A percentile compares a stretch with the other conserved stretches of the same genome.
phyloP scores from a whole-genome alignment of 2,329 filamentous ascomycete species.

The Plenodomus tracheiphilus region DNA sequence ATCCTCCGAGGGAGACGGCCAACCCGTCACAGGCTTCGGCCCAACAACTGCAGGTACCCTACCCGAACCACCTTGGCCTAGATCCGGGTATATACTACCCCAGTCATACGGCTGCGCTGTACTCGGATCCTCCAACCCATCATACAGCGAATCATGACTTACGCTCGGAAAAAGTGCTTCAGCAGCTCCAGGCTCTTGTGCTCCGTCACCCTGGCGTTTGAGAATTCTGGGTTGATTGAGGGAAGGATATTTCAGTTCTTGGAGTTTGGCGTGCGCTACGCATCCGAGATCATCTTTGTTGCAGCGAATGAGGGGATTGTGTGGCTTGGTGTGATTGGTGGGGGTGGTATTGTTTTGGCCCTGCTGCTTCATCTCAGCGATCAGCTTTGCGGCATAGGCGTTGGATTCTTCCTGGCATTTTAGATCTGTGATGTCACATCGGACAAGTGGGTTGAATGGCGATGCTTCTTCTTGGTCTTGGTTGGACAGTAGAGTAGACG shows the following conservation, averaged over 20 bases:
- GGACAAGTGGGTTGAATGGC: too few relatives aligned
- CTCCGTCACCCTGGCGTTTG: background rate
- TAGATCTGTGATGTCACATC: too few relatives aligned
- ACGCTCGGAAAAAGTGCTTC: background rate
- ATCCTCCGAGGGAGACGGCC: background rate
- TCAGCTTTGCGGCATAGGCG: background rate
- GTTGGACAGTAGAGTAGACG: too few relatives aligned
- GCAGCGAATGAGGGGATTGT: too few relatives aligned
- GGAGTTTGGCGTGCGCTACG: background rate
- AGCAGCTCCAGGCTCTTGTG: background rate
- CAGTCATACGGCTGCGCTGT: background rate
- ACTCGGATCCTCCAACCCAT: background rate
- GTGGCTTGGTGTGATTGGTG: too few relatives aligned
- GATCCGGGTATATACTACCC: background rate
- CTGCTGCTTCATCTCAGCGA: background rate
- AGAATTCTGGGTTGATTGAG: background rate
- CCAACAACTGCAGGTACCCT: background rate
- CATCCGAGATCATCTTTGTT: too few relatives aligned
- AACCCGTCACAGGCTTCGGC: background rate
- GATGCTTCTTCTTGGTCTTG: too few relatives aligned
- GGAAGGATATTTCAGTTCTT: slow-evolving; percentile 1
- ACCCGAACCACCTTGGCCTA: background rate
- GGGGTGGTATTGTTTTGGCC: too few relatives aligned
- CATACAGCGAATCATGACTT: background rate
- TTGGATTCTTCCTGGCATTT: too few relatives aligned